phyloP scores from a whole-genome alignment of 345 rosid species.

The Moricandia arvensis region DNA sequence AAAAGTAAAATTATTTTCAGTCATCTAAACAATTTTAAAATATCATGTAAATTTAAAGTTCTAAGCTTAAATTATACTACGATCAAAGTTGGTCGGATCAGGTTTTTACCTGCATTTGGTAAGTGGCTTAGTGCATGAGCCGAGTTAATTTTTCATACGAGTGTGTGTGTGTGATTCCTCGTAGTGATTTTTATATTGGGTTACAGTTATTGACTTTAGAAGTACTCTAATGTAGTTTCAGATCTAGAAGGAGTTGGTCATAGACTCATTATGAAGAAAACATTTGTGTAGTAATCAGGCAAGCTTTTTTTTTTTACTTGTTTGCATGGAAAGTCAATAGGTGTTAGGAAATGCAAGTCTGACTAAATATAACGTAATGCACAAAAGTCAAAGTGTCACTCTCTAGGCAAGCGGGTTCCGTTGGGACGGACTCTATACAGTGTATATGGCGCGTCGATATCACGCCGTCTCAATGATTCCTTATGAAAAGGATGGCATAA shows the following conservation, averaged over 20 bases:
- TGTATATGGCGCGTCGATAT: conserved; percentile 14
- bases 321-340: conserved; percentile 28
- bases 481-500: not conserved
- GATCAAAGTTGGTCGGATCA: not conserved
- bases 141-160: not conserved
- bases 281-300: not conserved
- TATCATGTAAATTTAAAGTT: not conserved
- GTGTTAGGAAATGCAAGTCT: conserved; percentile 27
- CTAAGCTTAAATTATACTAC: not conserved
- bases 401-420: conserved; percentile 14
- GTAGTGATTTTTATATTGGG: not conserved
- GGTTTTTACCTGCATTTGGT: not conserved
- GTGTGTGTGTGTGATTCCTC: not conserved
- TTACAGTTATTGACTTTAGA: conserved; percentile 7
- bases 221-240: not conserved
- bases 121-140: not conserved
- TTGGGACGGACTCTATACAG: not conserved
- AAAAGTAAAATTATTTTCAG: not conserved
- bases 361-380: conserved; percentile 14
- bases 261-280: not conserved
- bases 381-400: conserved; percentile 26
- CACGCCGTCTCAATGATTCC: not conserved
- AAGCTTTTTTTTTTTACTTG: not conserved
- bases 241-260: not conserved
- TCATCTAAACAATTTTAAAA: not conserved